These are phyloP conservation scores for Blumeria graminis DNA, from an alignment of 2,329 filamentous ascomycete species.

Conservation along the genomic window DNA sequence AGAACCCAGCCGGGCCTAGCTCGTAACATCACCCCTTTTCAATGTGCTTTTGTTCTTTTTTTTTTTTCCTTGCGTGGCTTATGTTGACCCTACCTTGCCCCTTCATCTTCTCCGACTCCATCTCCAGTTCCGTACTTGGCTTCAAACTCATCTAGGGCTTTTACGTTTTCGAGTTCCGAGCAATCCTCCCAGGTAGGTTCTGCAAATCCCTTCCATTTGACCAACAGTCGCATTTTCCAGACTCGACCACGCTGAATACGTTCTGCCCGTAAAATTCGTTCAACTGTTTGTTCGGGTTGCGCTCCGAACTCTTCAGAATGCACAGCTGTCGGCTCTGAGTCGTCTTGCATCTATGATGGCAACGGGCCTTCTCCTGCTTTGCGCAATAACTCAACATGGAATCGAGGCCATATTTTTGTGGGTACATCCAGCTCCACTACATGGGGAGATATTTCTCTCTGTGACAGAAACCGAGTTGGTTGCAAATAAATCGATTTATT, in stretches of 20 bases:
- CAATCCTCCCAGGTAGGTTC: not conserved
- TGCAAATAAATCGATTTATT: no score
- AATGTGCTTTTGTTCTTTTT: no score
- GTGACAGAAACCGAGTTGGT: no score
- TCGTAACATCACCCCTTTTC: no score
- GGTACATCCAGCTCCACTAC: no score
- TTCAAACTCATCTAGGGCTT: not conserved
- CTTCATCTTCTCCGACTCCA: not conserved
- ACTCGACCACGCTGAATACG: not conserved
- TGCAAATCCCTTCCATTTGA: not conserved
- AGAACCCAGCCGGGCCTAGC: no score
- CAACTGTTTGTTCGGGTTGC: not conserved
- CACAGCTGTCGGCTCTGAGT: not conserved
- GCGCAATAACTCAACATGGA: not conserved
- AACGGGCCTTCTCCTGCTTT: not conserved
- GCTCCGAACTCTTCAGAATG: not conserved
- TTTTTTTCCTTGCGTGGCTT: no score
- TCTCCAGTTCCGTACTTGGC: not conserved
- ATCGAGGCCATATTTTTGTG: not conserved
- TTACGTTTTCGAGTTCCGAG: not conserved
- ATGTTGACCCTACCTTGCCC: not conserved
- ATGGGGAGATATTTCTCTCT: not conserved
- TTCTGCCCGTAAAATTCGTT: not conserved
- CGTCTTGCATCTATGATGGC: not conserved
- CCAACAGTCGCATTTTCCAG: not conserved